Base-by-base conservation (phyloP, 352 stramenopile species). In the Globisporangium polare region DNA sequence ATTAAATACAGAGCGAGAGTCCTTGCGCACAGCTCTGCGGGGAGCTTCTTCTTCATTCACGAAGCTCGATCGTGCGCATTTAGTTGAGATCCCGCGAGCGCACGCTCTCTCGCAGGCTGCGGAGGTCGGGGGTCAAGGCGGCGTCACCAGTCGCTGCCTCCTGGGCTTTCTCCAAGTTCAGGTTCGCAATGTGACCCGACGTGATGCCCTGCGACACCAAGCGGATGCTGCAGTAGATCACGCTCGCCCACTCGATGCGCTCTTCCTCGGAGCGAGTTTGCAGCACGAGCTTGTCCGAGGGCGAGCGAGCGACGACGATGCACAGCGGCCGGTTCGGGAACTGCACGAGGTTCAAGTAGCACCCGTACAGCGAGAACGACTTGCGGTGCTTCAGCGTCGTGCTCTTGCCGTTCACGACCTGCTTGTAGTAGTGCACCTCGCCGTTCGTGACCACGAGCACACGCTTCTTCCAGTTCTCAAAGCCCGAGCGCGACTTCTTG, bases 131-230 rank as follows among this genome's bases (percentile, higher is more conserved):
- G 10, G n/a, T 9, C 29, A 22, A 20, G 0, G 49, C 8, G 3
- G 31, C 27, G 24, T 29, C 39, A 10, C 41, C 41, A 46, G 26
- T 20, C 41, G 41, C 39, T 54, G 47, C 13, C 5, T 31, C 5
- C 17, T 50, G 33, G 18, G 22, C 29, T 54, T 82, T 68, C 66
- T 92, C 84, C 37, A 94, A 68, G 37, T 90, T 74, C 24, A 94
- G 55, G 35, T 83, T 82, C 53, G 86, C 80, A 33, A 92, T 94
- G 62, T 92, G 85, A 18, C 83, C 85, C 0, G 82, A 83, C 1
- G 85, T 95, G 56, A 95, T 86, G 27, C 87, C 87, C 63, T 94
- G 85, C 31, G 85, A 92, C 17, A 90, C 83, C 74, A 95, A 90
- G 58, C 83, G 81, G 60, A 95, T 95, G 62, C 73, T 90, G 73